Evolutionary conservation across 768 basidiomycete genomes (phyloP).

Genomic region (Panellus pusillus): DNA sequence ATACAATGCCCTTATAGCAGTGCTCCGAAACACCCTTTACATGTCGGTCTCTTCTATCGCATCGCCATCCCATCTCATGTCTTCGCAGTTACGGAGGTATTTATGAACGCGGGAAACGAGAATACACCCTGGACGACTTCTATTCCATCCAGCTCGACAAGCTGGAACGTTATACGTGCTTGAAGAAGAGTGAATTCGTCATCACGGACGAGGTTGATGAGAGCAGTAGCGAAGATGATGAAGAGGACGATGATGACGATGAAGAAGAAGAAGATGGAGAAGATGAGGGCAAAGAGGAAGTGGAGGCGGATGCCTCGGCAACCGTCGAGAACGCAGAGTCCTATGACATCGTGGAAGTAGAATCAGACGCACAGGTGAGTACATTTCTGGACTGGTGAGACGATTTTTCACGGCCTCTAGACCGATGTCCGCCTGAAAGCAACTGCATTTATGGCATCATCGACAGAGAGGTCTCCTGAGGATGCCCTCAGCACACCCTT

Average conservation of each 20-base stretch:
- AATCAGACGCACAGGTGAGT: slow-evolving; percentile 21
- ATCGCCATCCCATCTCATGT: not conserved
- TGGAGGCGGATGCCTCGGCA: slow-evolving; percentile 22
- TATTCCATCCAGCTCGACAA: slow-evolving; percentile 80
- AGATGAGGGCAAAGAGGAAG: slow-evolving; percentile 43
- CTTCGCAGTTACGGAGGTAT: slow-evolving; percentile 79
- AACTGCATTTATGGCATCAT: slow-evolving; percentile 56
- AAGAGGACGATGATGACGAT: slow-evolving; percentile 58
- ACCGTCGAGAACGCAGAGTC: slow-evolving; percentile 23
- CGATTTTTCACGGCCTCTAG: slow-evolving; percentile 20
- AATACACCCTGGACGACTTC: slow-evolving; percentile 91
- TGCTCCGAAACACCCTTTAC: slow-evolving; percentile 81
- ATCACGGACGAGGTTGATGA: slow-evolving; percentile 64
- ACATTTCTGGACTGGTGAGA: no score
- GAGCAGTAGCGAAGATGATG: slow-evolving; percentile 62
- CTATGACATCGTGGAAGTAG: slow-evolving; percentile 26
- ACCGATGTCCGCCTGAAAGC: slow-evolving; percentile 36
- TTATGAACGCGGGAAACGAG: slow-evolving; percentile 75
- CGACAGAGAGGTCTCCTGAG: slow-evolving; percentile 65
- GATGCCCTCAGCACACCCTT: slow-evolving; percentile 77
- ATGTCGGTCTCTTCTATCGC: slow-evolving; percentile 51
- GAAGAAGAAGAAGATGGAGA: slow-evolving; percentile 47
- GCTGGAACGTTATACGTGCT: slow-evolving; percentile 72
- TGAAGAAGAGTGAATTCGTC: slow-evolving; percentile 64
- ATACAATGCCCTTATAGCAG: slow-evolving; percentile 88